Base-by-base conservation (phyloP, 495 filamentous ascomycete species). In the Lasiosphaeria ovina region DNA sequence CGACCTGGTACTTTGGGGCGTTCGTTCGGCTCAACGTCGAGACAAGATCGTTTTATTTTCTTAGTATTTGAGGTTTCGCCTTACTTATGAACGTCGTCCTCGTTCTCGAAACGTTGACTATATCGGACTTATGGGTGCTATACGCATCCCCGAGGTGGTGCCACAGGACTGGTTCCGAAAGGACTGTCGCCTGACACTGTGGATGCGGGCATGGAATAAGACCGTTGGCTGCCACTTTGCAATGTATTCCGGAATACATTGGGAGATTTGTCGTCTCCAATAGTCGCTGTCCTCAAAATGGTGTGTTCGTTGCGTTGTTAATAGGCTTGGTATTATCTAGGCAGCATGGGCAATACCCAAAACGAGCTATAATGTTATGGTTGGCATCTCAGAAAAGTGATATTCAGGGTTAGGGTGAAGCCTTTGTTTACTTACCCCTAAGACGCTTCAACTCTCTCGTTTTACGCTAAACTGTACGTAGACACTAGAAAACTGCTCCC, bases 291-390 rank as follows among this genome's bases (percentile, higher is more conserved):
- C 3, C 48, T 51, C 14, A 31, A 52, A 52, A 34, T 33, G 24
- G 24, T 10, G 33, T 31, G 34, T 52, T 9, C 50, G 50, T 52
- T 52, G 24, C 24, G 50, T 52, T 33, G 24, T 31, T 52, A 31
- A 31, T 5, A 52, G 50, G 50, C 11, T 4, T 33, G n/a, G 50
- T 33, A 52, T 52, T 52, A 17, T 31, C 31, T 6, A 52, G 50
- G n/a, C 50, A 52, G 50, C 11, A 33, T 2, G 50, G 50, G 17
- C 31, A 33, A 33, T 52, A 33, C 50, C 50, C 50, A 52, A 9
- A 1, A 34, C 24, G 50, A 9, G 60, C 56, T 34, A 68, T 40
- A 42, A 60, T 44, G n/a, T n/a, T n/a, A n/a, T n/a, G n/a, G n/a
- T n/a, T n/a, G n/a, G n/a, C n/a, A n/a, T n/a, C n/a, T n/a, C n/a